Evolutionary conservation across 139 green algal species (phyloP).

Genomic region (Chlamydomonas sp.): DNA sequence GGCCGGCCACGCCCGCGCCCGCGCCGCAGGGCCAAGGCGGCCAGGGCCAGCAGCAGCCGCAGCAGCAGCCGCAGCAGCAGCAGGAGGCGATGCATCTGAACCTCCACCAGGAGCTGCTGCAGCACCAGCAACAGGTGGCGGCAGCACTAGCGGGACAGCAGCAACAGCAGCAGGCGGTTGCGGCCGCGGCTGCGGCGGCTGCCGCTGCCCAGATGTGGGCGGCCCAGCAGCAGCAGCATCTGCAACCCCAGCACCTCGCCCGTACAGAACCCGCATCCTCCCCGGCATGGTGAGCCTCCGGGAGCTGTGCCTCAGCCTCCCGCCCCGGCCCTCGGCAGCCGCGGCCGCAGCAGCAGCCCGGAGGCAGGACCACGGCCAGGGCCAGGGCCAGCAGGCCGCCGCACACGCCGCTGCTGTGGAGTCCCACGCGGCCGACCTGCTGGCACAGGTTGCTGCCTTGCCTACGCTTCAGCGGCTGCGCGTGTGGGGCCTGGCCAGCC

Average conservation of each 20-base stretch:
- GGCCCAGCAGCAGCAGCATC: neutral
- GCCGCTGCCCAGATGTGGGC: neutral
- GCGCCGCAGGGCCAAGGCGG: neutral
- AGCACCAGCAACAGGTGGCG: neutral
- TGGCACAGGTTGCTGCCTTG: slow-evolving; percentile 7
- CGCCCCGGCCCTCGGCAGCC: too few relatives aligned
- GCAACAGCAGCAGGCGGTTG: neutral
- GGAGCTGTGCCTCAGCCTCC: slow-evolving; percentile 21
- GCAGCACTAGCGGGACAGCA: too few relatives aligned
- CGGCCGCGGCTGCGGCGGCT: neutral
- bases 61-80: neutral
- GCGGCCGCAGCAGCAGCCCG: neutral
- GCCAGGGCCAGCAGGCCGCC: too few relatives aligned
- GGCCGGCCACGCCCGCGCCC: neutral
- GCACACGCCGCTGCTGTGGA: neutral
- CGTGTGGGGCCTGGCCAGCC: slow-evolving; percentile 15
- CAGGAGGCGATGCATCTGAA: neutral
- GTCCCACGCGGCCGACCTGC: neutral
- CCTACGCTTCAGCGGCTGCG: slow-evolving; percentile 26
- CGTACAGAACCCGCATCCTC: neutral
- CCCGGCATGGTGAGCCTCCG: neutral
- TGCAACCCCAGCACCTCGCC: neutral
- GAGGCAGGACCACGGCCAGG: neutral
- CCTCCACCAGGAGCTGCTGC: neutral
- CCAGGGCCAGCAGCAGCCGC: neutral